phyloP scores from a whole-genome alignment of 2,329 filamentous ascomycete genomes.

The Ceratocystis lukuohia region DNA sequence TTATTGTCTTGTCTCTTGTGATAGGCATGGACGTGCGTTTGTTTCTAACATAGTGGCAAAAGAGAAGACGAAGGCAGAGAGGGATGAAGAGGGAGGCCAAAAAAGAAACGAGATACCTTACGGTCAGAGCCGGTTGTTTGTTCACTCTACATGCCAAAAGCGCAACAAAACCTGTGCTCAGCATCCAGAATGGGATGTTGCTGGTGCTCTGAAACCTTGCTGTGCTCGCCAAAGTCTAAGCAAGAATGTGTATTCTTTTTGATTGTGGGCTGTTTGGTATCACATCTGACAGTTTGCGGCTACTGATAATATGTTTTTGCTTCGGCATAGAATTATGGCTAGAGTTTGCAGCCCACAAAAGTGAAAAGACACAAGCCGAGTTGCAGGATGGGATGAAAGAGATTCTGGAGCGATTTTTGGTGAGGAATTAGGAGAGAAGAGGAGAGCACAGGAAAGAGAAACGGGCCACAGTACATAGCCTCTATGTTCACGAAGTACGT shows the following conservation, averaged over 20 bases:
- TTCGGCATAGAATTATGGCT: neutral
- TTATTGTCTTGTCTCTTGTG: neutral
- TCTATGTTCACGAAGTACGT: neutral
- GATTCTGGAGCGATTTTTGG: neutral
- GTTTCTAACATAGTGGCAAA: slow-evolving; percentile 1
- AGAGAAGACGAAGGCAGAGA: neutral
- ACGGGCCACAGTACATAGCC: neutral
- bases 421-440: neutral
- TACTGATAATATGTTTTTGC: neutral
- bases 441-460: neutral
- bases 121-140: neutral
- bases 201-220: neutral
- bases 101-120: neutral
- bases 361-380: neutral
- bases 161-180: neutral
- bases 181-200: neutral
- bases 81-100: neutral
- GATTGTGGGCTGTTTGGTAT: neutral
- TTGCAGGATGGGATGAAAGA: neutral
- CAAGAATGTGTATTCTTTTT: neutral
- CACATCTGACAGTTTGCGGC: neutral
- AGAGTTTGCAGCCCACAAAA: neutral
- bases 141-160: neutral
- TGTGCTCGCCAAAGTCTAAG: neutral
- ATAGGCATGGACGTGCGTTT: neutral